Evolutionary conservation across 495 filamentous ascomycete species (phyloP).

Genomic region (Rusavskia elegans): DNA sequence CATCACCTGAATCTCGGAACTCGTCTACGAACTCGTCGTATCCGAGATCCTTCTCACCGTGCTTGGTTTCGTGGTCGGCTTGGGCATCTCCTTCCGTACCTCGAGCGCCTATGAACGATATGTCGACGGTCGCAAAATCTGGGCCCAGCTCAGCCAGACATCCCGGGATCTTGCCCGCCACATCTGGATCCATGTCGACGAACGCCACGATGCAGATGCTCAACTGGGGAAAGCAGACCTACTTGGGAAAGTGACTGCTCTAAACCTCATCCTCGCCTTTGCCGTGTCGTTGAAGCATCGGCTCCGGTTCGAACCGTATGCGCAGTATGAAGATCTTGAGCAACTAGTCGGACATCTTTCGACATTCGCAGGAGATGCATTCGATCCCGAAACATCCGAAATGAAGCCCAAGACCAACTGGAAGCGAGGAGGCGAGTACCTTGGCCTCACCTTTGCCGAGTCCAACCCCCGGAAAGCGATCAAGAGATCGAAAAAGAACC

Average conservation of each 20-base stretch:
- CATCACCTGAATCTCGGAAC: conserved; percentile 46
- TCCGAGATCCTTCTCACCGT: conserved; percentile 62
- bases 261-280: conserved; percentile 72
- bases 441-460: conserved; percentile 52
- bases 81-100: conserved; percentile 68
- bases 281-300: conserved; percentile 65
- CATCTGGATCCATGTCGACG: conserved; percentile 61
- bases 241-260: conserved; percentile 54
- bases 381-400: conserved; percentile 28
- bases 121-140: conserved; percentile 60
- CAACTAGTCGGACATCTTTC: conserved; percentile 43
- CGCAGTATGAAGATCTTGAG: conserved; percentile 52
- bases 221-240: conserved; percentile 46
- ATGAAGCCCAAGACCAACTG: conserved; percentile 31
- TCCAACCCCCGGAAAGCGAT: conserved; percentile 60
- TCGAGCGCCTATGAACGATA: conserved; percentile 75
- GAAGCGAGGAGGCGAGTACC: conserved; percentile 49
- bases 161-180: conserved; percentile 60
- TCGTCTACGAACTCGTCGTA: conserved; percentile 39
- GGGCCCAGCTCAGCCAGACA: conserved; percentile 55
- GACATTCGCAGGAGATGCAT: conserved; percentile 56
- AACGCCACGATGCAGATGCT: conserved; percentile 39
- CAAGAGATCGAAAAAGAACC: conserved; percentile 43
- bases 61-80: conserved; percentile 76
- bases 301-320: conserved; percentile 77